Evolutionary conservation across 1,284 basidiomycete species (phyloP), one percentile per base, ranked within the genome.

Genomic region (Cryptococcus jaspeensis): DNA sequence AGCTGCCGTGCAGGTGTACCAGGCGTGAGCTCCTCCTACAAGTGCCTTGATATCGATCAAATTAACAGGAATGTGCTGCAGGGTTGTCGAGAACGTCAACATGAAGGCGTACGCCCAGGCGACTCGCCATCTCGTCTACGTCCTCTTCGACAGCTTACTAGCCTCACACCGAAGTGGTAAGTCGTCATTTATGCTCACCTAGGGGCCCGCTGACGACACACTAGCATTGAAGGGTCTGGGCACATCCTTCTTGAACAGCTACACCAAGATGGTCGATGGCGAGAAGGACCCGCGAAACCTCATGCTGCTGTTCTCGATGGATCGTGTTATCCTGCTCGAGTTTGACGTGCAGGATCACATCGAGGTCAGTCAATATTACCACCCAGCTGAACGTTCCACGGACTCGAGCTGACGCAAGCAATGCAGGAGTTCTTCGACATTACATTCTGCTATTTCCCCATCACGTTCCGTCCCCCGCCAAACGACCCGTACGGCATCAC

Each of bases 241-340:
- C 1, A 80, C 84, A 39, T 82, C 82, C 15, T 82, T 99, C 73
- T 65, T 98, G 28, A 77, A 80, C 16, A 85, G 87, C 40, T 99
- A 97, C 74, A 83, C 88, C 50, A 78, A 76, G 53, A 78, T 98
- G 28, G 92, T 87, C 1, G 88, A 95, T 56, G 94, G 94, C 23
- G 96, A 99, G 77, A 99, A 99, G 72, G 96, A 99, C 74, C 96
- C 96, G 23, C 83, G 96, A 28, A 99, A 99, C 76, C 81, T 99
- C 7, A 82, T 97, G 63, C 75, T 95, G 8, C 88, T 90, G 4
- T 99, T 99, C 74, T 86, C 88, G 13, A 89, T 99, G 57, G 88
- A 86, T 57, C 83, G 85, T 20, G 88, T 93, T 3, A 83, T 99
- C 25, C 76, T 95, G 7, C 84, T 91, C 38, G 92, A 97, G 65